Conservation (phyloP, 2,329 filamentous ascomycete genomes). For the Fusarium haematococcum region DNA sequence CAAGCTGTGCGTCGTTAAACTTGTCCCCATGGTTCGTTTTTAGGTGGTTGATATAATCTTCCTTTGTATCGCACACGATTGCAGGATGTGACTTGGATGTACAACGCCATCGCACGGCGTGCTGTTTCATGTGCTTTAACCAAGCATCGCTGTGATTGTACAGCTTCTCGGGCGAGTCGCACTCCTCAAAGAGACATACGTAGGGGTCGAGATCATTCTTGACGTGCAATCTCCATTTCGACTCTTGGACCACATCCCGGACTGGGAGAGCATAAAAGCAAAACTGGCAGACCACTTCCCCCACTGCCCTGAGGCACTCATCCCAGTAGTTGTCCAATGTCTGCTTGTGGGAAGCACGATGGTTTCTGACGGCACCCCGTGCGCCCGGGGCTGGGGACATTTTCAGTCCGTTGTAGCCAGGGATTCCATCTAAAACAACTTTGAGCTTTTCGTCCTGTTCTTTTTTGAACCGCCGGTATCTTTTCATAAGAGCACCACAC, state of each 20-base stretch:
- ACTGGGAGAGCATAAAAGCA: slow-evolving; percentile 19
- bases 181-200: slow-evolving; percentile 32
- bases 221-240: slow-evolving; percentile 29
- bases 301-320: neutral
- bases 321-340: slow-evolving; percentile 21
- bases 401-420: neutral
- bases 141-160: slow-evolving; percentile 18
- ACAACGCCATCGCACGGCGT: slow-evolving; percentile 14
- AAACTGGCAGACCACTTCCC: slow-evolving; percentile 23
- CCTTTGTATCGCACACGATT: neutral
- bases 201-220: slow-evolving; percentile 36
- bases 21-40: neutral
- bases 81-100: neutral
- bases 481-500: neutral
- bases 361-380: neutral
- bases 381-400: neutral
- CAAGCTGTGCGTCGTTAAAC: slow-evolving; percentile 12
- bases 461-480: neutral
- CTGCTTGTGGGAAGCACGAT: neutral
- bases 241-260: slow-evolving; percentile 8
- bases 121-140: slow-evolving; percentile 24
- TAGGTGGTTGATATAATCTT: slow-evolving; percentile 19
- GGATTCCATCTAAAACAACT: neutral
- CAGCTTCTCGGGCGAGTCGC: slow-evolving; percentile 13
- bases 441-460: neutral